Percentiles rank a stretch among this genome's conserved stretches.
phyloP scores from a whole-genome alignment of 2,329 filamentous ascomycete species.

The Lanzia echinophila region DNA sequence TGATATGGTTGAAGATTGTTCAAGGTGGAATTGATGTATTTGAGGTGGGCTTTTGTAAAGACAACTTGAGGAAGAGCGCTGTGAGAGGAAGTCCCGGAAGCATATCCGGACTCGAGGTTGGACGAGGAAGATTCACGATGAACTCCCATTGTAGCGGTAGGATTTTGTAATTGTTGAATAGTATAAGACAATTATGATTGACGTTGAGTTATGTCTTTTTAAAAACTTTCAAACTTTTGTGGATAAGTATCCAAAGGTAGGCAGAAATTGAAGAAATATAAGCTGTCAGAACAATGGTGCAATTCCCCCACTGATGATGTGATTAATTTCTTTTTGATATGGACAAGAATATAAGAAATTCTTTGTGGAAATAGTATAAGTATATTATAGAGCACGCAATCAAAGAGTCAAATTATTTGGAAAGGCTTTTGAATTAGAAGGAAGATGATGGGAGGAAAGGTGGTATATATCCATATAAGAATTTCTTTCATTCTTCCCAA shows the following conservation, averaged over 20 bases:
- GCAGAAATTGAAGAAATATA: not conserved
- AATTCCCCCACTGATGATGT: constrained; percentile 6
- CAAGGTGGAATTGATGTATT: constrained; percentile 84
- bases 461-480: constrained; percentile 3
- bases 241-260: not conserved
- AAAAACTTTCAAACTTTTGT: not conserved
- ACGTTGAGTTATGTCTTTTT: not conserved
- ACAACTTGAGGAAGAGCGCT: constrained; percentile 65
- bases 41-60: constrained; percentile 81
- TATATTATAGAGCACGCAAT: not conserved
- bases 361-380: not conserved
- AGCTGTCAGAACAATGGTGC: constrained; percentile 1
- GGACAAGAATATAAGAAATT: not conserved
- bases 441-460: not conserved
- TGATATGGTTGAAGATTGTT: constrained; percentile 85
- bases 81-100: constrained; percentile 53
- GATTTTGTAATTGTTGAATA: not conserved
- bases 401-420: not conserved
- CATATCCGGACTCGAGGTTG: constrained; percentile 77
- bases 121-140: constrained; percentile 24
- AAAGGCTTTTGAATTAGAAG: not conserved
- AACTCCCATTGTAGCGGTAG: constrained; percentile 21
- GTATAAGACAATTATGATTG: not conserved
- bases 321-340: not conserved
- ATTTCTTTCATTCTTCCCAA: not conserved